Evolutionary conservation across 2,329 filamentous ascomycete species (phyloP).

Genomic region (Botrytis aclada): DNA sequence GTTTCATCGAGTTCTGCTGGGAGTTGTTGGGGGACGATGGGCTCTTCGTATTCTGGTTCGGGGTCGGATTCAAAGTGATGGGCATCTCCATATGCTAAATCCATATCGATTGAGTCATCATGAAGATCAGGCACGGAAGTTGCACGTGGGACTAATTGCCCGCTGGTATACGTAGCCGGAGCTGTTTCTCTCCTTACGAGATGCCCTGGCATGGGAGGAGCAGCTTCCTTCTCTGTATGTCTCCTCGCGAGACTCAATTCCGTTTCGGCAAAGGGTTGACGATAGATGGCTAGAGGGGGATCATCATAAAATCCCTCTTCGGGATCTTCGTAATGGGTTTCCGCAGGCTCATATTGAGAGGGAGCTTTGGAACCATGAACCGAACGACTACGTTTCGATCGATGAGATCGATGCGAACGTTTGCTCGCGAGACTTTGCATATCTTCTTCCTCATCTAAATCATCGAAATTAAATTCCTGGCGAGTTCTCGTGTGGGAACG

Average conservation of each 20-base stretch:
- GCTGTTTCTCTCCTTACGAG: conserved; percentile 15
- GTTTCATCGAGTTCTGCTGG: conserved; percentile 64
- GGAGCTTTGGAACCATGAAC: conserved; percentile 19
- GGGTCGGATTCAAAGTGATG: conserved; percentile 47
- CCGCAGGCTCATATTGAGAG: conserved; percentile 12
- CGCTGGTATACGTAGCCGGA: neutral
- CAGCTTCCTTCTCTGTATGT: conserved; percentile 31
- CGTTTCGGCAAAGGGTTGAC: conserved; percentile 28
- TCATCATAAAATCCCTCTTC: conserved; percentile 11
- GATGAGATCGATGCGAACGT: conserved; percentile 22
- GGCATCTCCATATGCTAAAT: conserved; percentile 84
- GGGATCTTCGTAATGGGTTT: conserved; percentile 24
- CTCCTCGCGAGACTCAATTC: conserved; percentile 17
- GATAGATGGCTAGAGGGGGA: conserved; percentile 21
- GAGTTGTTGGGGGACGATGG: conserved; percentile 44
- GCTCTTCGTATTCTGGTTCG: conserved; percentile 34
- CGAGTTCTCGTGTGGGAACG: conserved; percentile 10
- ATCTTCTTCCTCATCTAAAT: conserved; percentile 13
- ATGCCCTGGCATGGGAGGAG: neutral
- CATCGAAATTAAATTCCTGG: conserved; percentile 7
- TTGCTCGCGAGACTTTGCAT: conserved; percentile 14
- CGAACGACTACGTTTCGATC: conserved; percentile 17
- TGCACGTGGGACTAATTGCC: conserved; percentile 17
- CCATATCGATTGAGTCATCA: conserved; percentile 69
- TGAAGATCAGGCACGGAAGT: conserved; percentile 30